phyloP scores from a whole-genome alignment of 495 filamentous ascomycete species.

The Aspergillus nanangensis region DNA sequence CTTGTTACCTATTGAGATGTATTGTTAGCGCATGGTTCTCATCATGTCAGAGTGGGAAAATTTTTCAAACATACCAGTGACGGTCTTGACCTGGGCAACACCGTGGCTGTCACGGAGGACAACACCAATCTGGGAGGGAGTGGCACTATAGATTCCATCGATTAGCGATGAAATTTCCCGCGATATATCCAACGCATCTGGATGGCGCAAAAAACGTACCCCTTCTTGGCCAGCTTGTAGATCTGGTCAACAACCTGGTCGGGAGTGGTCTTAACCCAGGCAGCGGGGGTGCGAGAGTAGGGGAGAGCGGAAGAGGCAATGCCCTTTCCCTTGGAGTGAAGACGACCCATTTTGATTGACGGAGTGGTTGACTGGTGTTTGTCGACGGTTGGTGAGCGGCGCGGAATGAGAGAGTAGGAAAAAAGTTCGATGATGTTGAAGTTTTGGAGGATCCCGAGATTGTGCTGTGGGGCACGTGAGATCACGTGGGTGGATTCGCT shows the following conservation, averaged over 20 bases:
- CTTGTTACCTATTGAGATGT: conserved; percentile 74
- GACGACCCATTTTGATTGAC: conserved; percentile 79
- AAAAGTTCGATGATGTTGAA: neutral
- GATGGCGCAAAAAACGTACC: neutral
- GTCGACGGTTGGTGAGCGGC: conserved; percentile 37
- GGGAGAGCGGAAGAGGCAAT: conserved; percentile 92
- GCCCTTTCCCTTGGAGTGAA: conserved; percentile 99
- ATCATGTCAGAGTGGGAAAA: neutral
- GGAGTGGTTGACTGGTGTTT: conserved; percentile 19
- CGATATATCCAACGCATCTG: conserved; percentile 64
- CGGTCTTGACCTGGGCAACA: conserved; percentile 92
- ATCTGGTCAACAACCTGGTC: conserved; percentile 97
- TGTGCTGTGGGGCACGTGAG: conserved; percentile 2
- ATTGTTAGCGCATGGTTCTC: neutral
- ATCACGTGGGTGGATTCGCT: neutral
- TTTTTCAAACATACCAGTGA: conserved; percentile 71
- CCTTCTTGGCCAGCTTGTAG: conserved; percentile 97
- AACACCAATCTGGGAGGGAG: conserved; percentile 98
- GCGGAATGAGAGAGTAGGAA: conserved; percentile 18
- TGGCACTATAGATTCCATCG: conserved; percentile 48
- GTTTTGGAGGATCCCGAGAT: neutral
- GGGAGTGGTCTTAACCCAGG: conserved; percentile 89
- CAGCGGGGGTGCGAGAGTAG: conserved; percentile 86
- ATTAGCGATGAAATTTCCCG: too few species aligned
- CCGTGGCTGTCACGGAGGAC: conserved; percentile 96